These are phyloP conservation scores for Nakazawaea wyomingensis DNA, from an alignment of 805 yeast genomes.

Conservation along the genomic window DNA sequence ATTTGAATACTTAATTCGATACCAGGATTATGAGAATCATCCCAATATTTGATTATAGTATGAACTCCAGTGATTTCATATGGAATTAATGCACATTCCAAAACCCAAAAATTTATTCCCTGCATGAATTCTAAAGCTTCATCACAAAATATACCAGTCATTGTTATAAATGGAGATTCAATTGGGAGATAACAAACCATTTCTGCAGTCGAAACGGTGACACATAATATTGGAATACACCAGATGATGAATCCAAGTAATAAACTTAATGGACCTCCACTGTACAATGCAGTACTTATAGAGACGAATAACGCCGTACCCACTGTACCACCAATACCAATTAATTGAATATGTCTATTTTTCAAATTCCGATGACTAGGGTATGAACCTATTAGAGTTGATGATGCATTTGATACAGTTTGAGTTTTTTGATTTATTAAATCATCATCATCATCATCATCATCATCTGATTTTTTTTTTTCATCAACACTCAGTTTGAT, in stretches of 20 bases:
- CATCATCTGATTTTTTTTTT: not conserved
- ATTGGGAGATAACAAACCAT: slow-evolving; percentile 43
- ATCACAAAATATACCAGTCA: slow-evolving; percentile 43
- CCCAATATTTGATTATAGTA: slow-evolving; percentile 42
- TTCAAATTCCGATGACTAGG: slow-evolving; percentile 25
- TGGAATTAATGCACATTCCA: slow-evolving; percentile 43
- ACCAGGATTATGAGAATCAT: slow-evolving; percentile 39
- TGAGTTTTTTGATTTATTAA: not conserved
- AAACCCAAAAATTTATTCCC: slow-evolving; percentile 47
- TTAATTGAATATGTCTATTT: slow-evolving; percentile 40
- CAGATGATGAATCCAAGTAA: slow-evolving; percentile 35
- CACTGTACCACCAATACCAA: slow-evolving; percentile 47
- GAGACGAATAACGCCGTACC: slow-evolving; percentile 43
- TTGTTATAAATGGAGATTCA: slow-evolving; percentile 40
- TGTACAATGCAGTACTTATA: slow-evolving; percentile 32
- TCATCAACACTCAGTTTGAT: no score
- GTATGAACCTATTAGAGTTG: slow-evolving; percentile 1
- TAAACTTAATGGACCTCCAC: slow-evolving; percentile 38
- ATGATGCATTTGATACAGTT: slow-evolving; percentile 1
- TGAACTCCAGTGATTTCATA: slow-evolving; percentile 45
- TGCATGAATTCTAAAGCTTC: slow-evolving; percentile 40
- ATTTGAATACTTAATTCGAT: slow-evolving; percentile 39
- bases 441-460: no score
- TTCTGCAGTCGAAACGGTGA: slow-evolving; percentile 40
- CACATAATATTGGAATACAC: slow-evolving; percentile 36